Evolutionary conservation across 441 rosid species (phyloP), one percentile per base, ranked within the genome.

Genomic region (Erodium chrysanthum): DNA sequence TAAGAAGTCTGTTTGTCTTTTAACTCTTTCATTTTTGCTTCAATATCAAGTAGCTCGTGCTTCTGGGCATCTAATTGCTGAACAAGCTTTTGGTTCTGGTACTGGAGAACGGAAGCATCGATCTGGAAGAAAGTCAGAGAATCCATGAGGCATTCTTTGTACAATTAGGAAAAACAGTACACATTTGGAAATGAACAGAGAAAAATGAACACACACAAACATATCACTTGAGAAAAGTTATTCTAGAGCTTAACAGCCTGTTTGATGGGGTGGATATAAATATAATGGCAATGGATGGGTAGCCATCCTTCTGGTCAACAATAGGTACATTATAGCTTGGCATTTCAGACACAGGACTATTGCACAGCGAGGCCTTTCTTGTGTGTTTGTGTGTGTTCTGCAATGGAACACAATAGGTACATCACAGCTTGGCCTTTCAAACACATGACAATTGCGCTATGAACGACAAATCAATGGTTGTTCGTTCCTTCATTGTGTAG

Each of bases 11-110:
- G 96, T 37, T 81, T 84, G 64, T 76, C 77, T 29, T 80, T 82
- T 46, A 87, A 74, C 58, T 84, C 82, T 64, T 77, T 69, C 52
- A 86, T 85, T 75, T 82, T 88, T 42, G 78, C 72, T 71, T 88
- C 88, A 75, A 94, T 86, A 70, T 76, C 86, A 71, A 78, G 88
- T 71, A 94, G 73, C 69, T 85, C 88, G 25, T 85, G 85, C 82
- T 87, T 94, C 76, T 89, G 90, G 56, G 67, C 10, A 11, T 91
- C 96, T 69, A 88, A 78, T 52, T 87, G 94, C 77, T 88, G 96
- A 12, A 89, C 91, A 2, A 94, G 88, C 72, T 81, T 84, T 76
- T 94, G 96, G 77, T 91, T 94, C 83, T 91, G 90, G 62, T 77
- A 75, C 69, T 89, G 98, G 61, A 94, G 89, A 82, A 78, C 85